A percentile compares a stretch with the other conserved stretches of the same genome.
These are phyloP conservation scores for Colletotrichum aenigma DNA, from an alignment of 2,329 filamentous ascomycete genomes.

Conservation along the genomic window DNA sequence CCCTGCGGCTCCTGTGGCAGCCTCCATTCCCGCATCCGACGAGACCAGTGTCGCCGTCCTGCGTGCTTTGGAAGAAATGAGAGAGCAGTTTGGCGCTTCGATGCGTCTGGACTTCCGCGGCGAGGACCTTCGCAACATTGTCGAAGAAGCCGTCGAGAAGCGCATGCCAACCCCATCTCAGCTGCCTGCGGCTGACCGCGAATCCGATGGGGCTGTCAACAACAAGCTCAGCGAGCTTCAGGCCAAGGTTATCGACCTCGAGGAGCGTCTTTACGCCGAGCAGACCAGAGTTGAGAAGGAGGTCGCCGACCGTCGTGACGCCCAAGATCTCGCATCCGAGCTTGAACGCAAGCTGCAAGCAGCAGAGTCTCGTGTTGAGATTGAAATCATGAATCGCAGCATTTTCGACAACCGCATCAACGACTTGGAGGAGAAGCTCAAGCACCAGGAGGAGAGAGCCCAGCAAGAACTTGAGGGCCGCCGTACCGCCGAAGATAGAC, in stretches of 20 bases:
- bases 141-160: slow-evolving; percentile 66
- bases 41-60: slow-evolving; percentile 53
- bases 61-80: slow-evolving; percentile 70
- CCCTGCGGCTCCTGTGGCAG: slow-evolving; percentile 27
- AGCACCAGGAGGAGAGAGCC: slow-evolving; percentile 64
- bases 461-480: slow-evolving; percentile 69
- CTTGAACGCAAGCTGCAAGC: slow-evolving; percentile 58
- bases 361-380: slow-evolving; percentile 63
- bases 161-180: slow-evolving; percentile 55
- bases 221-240: slow-evolving; percentile 64
- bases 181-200: background rate
- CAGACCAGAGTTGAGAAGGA: slow-evolving; percentile 55
- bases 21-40: slow-evolving; percentile 27
- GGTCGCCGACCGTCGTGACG: slow-evolving; percentile 49
- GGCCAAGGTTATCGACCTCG: slow-evolving; percentile 62
- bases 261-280: slow-evolving; percentile 57
- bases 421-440: slow-evolving; percentile 73
- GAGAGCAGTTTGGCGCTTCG: slow-evolving; percentile 53
- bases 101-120: slow-evolving; percentile 48
- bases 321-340: slow-evolving; percentile 59
- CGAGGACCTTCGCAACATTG: slow-evolving; percentile 63
- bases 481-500: slow-evolving; percentile 72
- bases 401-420: slow-evolving; percentile 64
- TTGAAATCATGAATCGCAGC: slow-evolving; percentile 66
- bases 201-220: slow-evolving; percentile 51